Base-by-base conservation (phyloP, 768 basidiomycete species). In the Lentinula sp. region DNA sequence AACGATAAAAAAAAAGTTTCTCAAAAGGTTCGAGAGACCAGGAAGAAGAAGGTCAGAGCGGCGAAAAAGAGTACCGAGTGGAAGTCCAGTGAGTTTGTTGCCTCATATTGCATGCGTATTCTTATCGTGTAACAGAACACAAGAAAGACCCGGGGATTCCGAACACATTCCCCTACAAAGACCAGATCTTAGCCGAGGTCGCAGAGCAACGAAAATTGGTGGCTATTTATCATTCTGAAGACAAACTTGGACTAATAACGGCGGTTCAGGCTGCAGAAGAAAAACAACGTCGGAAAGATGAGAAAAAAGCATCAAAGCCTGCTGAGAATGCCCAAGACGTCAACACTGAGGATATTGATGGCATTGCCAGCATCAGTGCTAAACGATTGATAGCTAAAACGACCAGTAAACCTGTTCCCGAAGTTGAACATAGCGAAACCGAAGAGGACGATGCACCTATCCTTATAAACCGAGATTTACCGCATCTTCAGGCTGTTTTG, bases 61-160 rank as follows among this genome's bases (percentile, higher is more conserved):
- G 82, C 83, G 13, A 93, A 92, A 77, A 91, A 87, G 71, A 89
- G 89, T 73, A 75, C 81, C 23, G 82, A 91, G 60, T 95, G 94
- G 89, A 96, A 95, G 77, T 88, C 89, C 57, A 90, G 94, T 94
- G 69, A 66, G 87, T 34, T 57, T 43, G 11, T 11, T 6, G 40
- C 7, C 34, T 18, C 18, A 31, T 8, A 15, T 13, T 31, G 5
- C 16, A 9, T 40, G 3, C n/a, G 7, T 23, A 4, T 39, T 16
- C 35, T 21, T 40, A 23, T 11, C 34, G 28, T 54, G 51, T 54
- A 48, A 3, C 64, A 91, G 90, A 90, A 72, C 84, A 87, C 63
- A 81, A 84, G 68, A 95, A 93, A 72, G 95, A 98, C 71, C 93
- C 91, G 34, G 95, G 95, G 49, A 94, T 97, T 65, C 95, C 95